Evolutionary conservation across 371 early-diverging fungal genomes (phyloP), one percentile per base, ranked within the genome.

Genomic region (Lichtheimia ornata): DNA sequence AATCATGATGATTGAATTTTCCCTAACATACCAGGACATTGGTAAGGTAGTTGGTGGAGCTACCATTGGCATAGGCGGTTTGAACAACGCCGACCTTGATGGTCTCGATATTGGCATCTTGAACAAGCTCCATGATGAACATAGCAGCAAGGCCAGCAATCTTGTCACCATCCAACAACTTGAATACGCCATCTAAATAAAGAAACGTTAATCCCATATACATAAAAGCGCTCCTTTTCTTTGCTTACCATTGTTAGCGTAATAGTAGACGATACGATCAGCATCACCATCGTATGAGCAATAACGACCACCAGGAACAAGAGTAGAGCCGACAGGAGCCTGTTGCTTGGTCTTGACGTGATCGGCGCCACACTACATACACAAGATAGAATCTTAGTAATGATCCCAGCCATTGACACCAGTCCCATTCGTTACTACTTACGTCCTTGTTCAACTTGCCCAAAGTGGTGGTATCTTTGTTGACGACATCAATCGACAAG

Each of bases 1-100:
- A 54, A 53, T 13, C 14, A n/a, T 14, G 2, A 14, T 25, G 13
- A 30, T 28, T 15, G 35, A 0, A 2, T 24, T 13, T 35, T 35
- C 9, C 4, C 35, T 9, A 11, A 11, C 35, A 35, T 83, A 90
- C 89, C 84, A 97, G 80, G 17, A 84, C 83, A 50, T 94, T 88
- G 56, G 84, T 85, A 44, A 97, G 90, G 71, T 97, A 99, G 62
- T 86, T 79, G 50, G 97, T 97, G 6, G 97, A 95, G 74, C 89
- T 91, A 50, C 99, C 99, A 73, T 99, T 99, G 55, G 99, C 98
- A 69, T 99, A 99, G n/a, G 99, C 99, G 24, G 99, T 99, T 82
- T 99, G 98, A 20, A 99, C 98, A 18, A 98, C 93, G 56, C 98
- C 99, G n/a, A 99, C 94, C 50, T 85, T 77, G 70, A 95, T 76